These are phyloP conservation scores for Tausonia pullulans DNA, from an alignment of 1,284 basidiomycete species.

Conservation along the genomic window DNA sequence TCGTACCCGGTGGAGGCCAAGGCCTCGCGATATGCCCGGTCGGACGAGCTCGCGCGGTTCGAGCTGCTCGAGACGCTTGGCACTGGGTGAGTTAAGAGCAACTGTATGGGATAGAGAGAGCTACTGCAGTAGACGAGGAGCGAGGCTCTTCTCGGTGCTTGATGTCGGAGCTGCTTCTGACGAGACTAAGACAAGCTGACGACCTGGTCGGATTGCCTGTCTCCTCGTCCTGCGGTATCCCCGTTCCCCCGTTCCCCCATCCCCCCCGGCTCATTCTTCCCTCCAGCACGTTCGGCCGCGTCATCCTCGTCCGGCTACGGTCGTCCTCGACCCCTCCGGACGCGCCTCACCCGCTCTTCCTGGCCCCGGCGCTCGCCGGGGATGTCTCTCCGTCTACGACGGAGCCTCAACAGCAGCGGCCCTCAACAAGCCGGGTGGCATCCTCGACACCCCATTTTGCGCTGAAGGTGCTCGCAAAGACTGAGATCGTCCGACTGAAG, in stretches of 20 bases:
- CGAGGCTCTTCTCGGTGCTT: neutral
- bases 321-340: slow-evolving; percentile 24
- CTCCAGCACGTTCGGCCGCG: slow-evolving; percentile 35
- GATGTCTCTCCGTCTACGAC: neutral
- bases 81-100: neutral
- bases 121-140: neutral
- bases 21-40: neutral
- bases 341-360: slow-evolving; percentile 25
- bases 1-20: too few relatives aligned
- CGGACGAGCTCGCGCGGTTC: slow-evolving; percentile 12
- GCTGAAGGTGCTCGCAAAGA: slow-evolving; percentile 44
- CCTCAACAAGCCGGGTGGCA: too few relatives aligned
- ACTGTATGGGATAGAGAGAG: neutral
- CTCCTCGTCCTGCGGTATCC: too few relatives aligned
- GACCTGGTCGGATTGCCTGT: neutral
- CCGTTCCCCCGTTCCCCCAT: neutral
- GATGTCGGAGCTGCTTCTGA: neutral
- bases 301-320: slow-evolving; percentile 34
- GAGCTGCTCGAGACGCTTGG: slow-evolving; percentile 16
- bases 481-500: slow-evolving; percentile 41
- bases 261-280: neutral
- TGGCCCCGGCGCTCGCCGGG: neutral
- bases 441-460: slow-evolving; percentile 35
- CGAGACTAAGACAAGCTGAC: neutral
- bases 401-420: slow-evolving; percentile 17